Evolutionary conservation across 106 monocot genomes (phyloP).

Genomic region (Dactylorhiza incarnata): DNA sequence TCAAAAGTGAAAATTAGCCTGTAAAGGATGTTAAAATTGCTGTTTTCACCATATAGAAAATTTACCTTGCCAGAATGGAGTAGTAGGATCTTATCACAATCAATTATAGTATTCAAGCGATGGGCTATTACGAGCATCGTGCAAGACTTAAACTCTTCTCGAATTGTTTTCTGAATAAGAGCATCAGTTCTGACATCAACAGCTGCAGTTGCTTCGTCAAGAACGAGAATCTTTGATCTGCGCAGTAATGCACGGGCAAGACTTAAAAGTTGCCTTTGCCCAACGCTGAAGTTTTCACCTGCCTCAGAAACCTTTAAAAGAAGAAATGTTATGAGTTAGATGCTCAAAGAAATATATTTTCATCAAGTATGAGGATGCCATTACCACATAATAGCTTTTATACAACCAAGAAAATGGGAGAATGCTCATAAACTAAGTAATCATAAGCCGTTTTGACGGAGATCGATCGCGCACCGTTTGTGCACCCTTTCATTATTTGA

Average conservation of each 20-base stretch:
- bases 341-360: not conserved
- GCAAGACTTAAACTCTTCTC: constrained; percentile 95
- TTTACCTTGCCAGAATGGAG: constrained; percentile 85
- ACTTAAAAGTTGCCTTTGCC: constrained; percentile 91
- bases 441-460: not conserved
- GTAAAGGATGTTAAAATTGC: not conserved
- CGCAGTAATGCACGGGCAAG: constrained; percentile 83
- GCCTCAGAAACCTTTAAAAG: constrained; percentile 66
- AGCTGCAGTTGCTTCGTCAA: constrained; percentile 99
- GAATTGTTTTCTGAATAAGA: constrained; percentile 93
- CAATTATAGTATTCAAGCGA: constrained; percentile 90
- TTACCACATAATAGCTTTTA: not conserved
- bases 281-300: constrained; percentile 97
- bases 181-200: constrained; percentile 99
- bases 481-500: no score
- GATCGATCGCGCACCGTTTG: no score
- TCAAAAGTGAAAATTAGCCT: not conserved
- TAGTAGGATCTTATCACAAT: constrained; percentile 85
- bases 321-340: not conserved
- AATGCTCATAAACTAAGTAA: not conserved
- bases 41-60: not conserved
- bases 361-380: not conserved
- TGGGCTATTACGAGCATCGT: constrained; percentile 99
- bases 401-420: not conserved
- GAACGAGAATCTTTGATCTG: constrained; percentile 94